Base-by-base conservation (phyloP, 2,329 filamentous ascomycete genomes). In the Fusarium papillatum region DNA sequence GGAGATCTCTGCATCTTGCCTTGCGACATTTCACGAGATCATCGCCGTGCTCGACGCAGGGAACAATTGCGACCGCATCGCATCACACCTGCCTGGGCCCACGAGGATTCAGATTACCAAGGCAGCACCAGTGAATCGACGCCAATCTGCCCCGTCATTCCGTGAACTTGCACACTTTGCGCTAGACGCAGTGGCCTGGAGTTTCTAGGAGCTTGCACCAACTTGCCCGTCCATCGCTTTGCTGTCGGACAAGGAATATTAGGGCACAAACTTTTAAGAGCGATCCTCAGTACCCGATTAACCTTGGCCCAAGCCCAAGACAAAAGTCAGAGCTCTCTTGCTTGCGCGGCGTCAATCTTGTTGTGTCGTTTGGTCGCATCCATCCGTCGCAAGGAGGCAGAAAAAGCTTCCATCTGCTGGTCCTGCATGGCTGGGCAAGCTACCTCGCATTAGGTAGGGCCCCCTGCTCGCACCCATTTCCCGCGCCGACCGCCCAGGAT, bases 391-490 rank as follows among this genome's bases (percentile, higher is more conserved):
- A 53, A 57, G 46, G 46, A 22, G 26, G 24, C 31, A 57, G 48
- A 50, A 43, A 50, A 65, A 65, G 34, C 63, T 63, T 68, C 66
- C 17, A 48, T 46, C 22, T 41, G 34, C 22, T 41, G 34, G 48
- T 55, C 62, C 46, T 64, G 62, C 62, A 38, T 62, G 36, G 36
- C 59, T 41, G 24, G 59, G 59, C 38, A 62, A 62, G 19, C 38
- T n/a, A 43, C 36, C 36, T 62, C 38, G 24, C 59, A 36, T 38
- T 53, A 74, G 48, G 39, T 68, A 71, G 64, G 59, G 55, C 66
- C 73, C 71, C 71, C 64, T 79, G 67, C 71, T 71, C 64, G 61
- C 75, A 70, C 55, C 64, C 73, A 71, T 72, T 78, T 79, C 63
- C 72, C 70, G 69, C 60, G 69, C 55, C 64, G 71, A 64, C 70